Base-by-base conservation (phyloP, 176 grass and related monocot genomes). In the Phyllostachys edulis region DNA sequence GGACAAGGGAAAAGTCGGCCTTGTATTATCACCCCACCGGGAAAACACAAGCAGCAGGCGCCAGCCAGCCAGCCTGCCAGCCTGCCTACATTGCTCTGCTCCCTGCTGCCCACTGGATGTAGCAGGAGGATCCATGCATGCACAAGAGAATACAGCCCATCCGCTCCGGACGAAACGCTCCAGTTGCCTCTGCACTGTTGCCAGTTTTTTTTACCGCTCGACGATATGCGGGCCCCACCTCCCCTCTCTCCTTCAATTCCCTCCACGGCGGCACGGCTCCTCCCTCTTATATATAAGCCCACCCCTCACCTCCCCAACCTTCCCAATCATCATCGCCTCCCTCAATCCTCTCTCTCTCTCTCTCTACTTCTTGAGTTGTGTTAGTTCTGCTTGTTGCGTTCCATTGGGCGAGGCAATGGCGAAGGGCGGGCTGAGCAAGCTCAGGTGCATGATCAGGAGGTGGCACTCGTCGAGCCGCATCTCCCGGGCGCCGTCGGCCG, bases 391-490 rank as follows among this genome's bases (percentile, higher is more conserved):
- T 4, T 50, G 66, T 24, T 39, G 42, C 41, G 26, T 41, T 3
- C 9, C 32, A 4, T 56, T 23, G 27, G n/a, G 20, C 3, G 63
- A 8, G 13, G 5, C n/a, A 37, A 92, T 90, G 88, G 89, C 76
- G 67, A 92, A 90, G 80, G 85, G 86, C 16, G 84, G 83, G 59
- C 83, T 95, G 68, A 81, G 84, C 42, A 92, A 95, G 90, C 88
- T 95, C 15, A 88, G 85, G 82, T 84, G 93, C 71, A 92, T 92
- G 88, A 86, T 95, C 49, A 79, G 63, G 93, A 74, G 93, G 83
- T 95, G 90, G 93, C 79, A 95, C 86, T 95, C 93, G 7, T 90
- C 90, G 60, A 80, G 83, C 80, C 83, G 45, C 80, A 89, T 90
- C 86, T 40, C 72, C 23, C 83, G 88, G 20, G 69, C 85, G 18